Evolutionary conservation across 2,329 filamentous ascomycete genomes (phyloP).

Genomic region (Coniochaeta ligniaria): DNA sequence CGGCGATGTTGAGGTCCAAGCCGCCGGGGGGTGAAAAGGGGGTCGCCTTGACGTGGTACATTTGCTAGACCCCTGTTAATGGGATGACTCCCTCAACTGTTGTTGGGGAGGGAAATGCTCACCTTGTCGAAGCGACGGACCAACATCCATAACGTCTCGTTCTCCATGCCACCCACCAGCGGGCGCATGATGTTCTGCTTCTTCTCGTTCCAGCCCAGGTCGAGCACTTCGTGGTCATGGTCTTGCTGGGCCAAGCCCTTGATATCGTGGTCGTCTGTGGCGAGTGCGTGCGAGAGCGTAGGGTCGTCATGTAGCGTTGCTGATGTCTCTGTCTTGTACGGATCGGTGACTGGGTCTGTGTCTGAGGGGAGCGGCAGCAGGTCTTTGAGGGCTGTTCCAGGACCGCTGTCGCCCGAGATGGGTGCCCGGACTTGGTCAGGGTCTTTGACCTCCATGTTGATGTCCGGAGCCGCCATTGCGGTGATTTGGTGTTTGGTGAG

Average conservation of each 20-base stretch:
- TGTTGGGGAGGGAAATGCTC: too few relatives aligned
- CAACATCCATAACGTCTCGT: slow-evolving; percentile 68
- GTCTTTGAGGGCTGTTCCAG: slow-evolving; percentile 18
- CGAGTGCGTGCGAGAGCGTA: slow-evolving; percentile 34
- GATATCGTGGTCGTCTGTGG: slow-evolving; percentile 31
- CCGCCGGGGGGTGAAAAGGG: slow-evolving; percentile 52
- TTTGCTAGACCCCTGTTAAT: slow-evolving; percentile 31
- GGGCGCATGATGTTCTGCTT: slow-evolving; percentile 47
- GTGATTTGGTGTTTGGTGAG: background rate
- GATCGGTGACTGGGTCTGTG: slow-evolving; percentile 20
- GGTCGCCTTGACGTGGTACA: slow-evolving; percentile 62
- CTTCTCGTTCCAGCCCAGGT: slow-evolving; percentile 64
- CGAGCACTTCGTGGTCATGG: slow-evolving; percentile 49
- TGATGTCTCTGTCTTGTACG: slow-evolving; percentile 13
- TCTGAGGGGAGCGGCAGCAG: slow-evolving; percentile 25
- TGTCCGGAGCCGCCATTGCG: slow-evolving; percentile 2
- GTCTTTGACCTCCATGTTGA: slow-evolving; percentile 3
- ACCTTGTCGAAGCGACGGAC: slow-evolving; percentile 69
- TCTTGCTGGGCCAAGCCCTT: slow-evolving; percentile 39
- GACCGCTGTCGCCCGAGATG: slow-evolving; percentile 11
- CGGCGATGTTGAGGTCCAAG: slow-evolving; percentile 72
- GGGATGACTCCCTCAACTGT: background rate
- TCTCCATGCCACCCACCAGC: slow-evolving; percentile 60
- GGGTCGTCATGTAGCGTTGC: slow-evolving; percentile 19
- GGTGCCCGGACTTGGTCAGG: background rate